Base-by-base conservation (phyloP, 2,329 filamentous ascomycete genomes). In the Fusarium sp. region DNA sequence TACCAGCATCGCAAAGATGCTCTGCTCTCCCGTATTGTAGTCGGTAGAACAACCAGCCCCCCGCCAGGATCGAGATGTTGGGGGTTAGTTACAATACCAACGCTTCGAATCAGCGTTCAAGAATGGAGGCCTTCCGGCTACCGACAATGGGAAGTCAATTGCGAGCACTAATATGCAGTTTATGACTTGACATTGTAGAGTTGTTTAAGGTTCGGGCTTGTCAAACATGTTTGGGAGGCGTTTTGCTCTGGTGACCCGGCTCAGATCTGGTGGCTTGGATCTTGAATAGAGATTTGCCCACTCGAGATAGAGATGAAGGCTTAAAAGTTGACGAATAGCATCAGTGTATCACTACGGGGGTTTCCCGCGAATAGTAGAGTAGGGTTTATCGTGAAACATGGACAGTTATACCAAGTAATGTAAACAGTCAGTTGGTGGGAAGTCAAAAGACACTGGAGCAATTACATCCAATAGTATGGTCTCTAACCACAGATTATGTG, bases 61-160 rank as follows among this genome's bases (percentile, higher is more conserved):
- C 37, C 22, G 22, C 22, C 10, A 32, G 35, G 50, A 52, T 51
- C 20, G 32, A 23, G 33, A 35, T 35, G 23, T n/a, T 35, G 9
- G 48, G 48, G 44, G 46, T 45, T 25, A 53, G 53, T 45, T 45
- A 23, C 20, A 23, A 55, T 15, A 25, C 30, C n/a, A 57, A 51
- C 23, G 40, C 27, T 39, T 43, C 17, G 19, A 56, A 47, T 27
- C 27, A 37, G n/a, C 30, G 20, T 35, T 45, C 14, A 44, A 60
- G 61, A 69, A 66, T 69, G 61, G 32, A 57, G 61, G 61, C 61
- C 41, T 67, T 37, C 22, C 40, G 43, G 20, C 19, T 19, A 15
- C n/a, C 27, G 27, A 48, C 23, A 51, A 55, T 43, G 6, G 30
- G 27, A 47, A 62, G 30, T 43, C 43, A 40, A 53, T 41, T 45